Base-by-base conservation (phyloP, 306 rosid genomes). In the Fragaria iinumae region DNA sequence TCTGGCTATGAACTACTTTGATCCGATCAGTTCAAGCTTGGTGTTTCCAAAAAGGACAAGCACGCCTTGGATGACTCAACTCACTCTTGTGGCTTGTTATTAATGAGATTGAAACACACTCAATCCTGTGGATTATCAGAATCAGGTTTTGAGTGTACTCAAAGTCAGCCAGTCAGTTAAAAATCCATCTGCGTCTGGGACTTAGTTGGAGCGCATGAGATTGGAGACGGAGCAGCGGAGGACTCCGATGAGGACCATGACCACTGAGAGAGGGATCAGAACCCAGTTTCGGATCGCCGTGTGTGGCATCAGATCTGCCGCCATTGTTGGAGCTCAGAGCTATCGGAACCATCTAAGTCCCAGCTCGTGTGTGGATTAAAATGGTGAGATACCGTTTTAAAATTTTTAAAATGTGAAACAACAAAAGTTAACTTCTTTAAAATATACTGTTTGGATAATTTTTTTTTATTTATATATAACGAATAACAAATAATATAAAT, bases 281-380 rank as follows among this genome's bases (percentile, higher is more conserved):
- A 95, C 99, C 99, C 99, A 95, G 49, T 95, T 93, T 90, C 97
- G 89, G 89, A 95, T 95, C 50, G 97, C 97, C 25, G 99, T 92
- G 71, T 95, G 97, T 21, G 92, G 93, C 59, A 95, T 97, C 64
- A 95, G 93, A 89, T 95, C 99, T 87, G 89, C 99, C 72, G 99
- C 97, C 99, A 95, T 95, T 72, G 73, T 59, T 82, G 78, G 59
- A 79, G 41, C 74, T 47, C 25, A 0, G 67, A 73, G 67, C 43
- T 14, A 59, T 32, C 36, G 4, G 4, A 32, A 32, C 36, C 36
- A 32, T 32, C 36, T n/a, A n/a, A n/a, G n/a, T n/a, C n/a, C n/a
- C n/a, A n/a, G n/a, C n/a, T n/a, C n/a, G n/a, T n/a, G n/a, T n/a
- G n/a, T n/a, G n/a, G 32, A 0, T 29, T 2, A 29, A 29, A 29